phyloP scores from a whole-genome alignment of 1,284 basidiomycete species.

The Mycena sp. region DNA sequence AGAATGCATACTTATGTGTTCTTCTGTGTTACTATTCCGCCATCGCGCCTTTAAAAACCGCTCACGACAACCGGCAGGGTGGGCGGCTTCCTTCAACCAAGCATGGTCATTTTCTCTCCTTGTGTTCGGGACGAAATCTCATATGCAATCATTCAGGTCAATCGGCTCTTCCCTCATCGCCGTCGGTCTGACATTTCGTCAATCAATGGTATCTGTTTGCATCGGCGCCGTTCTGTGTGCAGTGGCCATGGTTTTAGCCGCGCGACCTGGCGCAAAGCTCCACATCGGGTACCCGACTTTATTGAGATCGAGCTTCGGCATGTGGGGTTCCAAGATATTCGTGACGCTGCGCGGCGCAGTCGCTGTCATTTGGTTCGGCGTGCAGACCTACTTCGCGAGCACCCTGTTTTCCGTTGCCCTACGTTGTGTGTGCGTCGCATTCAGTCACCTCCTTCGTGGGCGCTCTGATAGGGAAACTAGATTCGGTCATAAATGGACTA shows the following conservation, averaged over 20 bases:
- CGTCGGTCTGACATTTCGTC: slow-evolving; percentile 28
- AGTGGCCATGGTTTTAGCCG: slow-evolving; percentile 22
- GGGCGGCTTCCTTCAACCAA: slow-evolving; percentile 30
- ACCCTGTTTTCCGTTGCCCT: slow-evolving; percentile 27
- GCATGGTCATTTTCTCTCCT: slow-evolving; percentile 14
- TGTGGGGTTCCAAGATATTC: slow-evolving; percentile 38
- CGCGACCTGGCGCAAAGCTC: slow-evolving; percentile 27
- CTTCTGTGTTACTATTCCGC: slow-evolving; percentile 13
- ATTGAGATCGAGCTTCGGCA: slow-evolving; percentile 29
- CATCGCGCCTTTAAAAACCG: not conserved
- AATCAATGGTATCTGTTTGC: slow-evolving; percentile 27
- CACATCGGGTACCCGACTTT: slow-evolving; percentile 29
- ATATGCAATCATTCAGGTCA: slow-evolving; percentile 7
- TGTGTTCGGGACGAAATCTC: not conserved
- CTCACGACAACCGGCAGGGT: slow-evolving; percentile 14
- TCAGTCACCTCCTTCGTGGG: slow-evolving; percentile 27
- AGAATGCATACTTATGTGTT: slow-evolving; percentile 28
- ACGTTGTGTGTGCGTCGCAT: slow-evolving; percentile 25
- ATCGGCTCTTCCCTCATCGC: slow-evolving; percentile 27
- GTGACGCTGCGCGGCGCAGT: slow-evolving; percentile 33
- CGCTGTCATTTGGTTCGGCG: slow-evolving; percentile 35
- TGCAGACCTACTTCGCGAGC: slow-evolving; percentile 22
- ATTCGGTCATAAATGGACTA: slow-evolving; percentile 36
- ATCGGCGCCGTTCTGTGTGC: slow-evolving; percentile 24
- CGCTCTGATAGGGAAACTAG: not conserved